phyloP scores from a whole-genome alignment of 176 grass and related monocot species.

The Hordeum vulgare region DNA sequence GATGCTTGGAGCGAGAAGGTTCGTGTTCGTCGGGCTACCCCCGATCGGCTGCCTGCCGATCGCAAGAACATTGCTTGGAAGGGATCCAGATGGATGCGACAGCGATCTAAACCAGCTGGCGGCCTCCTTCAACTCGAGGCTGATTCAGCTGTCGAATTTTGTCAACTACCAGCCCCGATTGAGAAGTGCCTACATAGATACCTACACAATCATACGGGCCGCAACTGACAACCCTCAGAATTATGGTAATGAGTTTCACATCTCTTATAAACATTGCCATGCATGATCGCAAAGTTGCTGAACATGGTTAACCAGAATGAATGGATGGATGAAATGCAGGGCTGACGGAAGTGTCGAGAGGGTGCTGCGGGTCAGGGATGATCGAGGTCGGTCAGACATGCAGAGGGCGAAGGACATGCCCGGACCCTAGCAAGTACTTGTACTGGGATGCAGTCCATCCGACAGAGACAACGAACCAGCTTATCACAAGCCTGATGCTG shows the following conservation, averaged over 20 bases:
- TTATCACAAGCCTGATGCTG: slow-evolving; percentile 29
- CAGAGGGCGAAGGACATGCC: slow-evolving; percentile 44
- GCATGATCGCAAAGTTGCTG: not conserved
- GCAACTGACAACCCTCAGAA: slow-evolving; percentile 38
- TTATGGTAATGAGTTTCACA: slow-evolving; percentile 24
- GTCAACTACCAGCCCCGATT: slow-evolving; percentile 25
- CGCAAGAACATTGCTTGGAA: slow-evolving; percentile 37
- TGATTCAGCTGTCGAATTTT: slow-evolving; percentile 18
- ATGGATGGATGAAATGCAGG: slow-evolving; percentile 14
- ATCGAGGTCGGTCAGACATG: slow-evolving; percentile 59
- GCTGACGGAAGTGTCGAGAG: slow-evolving; percentile 37
- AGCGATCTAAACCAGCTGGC: slow-evolving; percentile 42
- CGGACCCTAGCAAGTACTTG: slow-evolving; percentile 52
- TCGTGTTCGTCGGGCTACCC: slow-evolving; percentile 48
- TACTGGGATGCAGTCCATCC: slow-evolving; percentile 83
- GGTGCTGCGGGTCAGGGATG: slow-evolving; percentile 59
- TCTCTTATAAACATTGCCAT: not conserved
- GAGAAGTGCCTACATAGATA: slow-evolving; percentile 44
- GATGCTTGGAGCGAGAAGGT: slow-evolving; percentile 52
- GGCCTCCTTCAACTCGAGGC: slow-evolving; percentile 55
- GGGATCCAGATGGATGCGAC: slow-evolving; percentile 38
- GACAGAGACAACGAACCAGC: slow-evolving; percentile 51
- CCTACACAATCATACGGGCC: slow-evolving; percentile 27
- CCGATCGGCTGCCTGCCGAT: slow-evolving; percentile 56
- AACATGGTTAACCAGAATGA: not conserved